A percentile compares a stretch with the other conserved stretches of the same genome.
These are phyloP conservation scores for Talaromyces amestolkiae DNA, from an alignment of 2,329 filamentous ascomycete genomes.

Conservation along the genomic window DNA sequence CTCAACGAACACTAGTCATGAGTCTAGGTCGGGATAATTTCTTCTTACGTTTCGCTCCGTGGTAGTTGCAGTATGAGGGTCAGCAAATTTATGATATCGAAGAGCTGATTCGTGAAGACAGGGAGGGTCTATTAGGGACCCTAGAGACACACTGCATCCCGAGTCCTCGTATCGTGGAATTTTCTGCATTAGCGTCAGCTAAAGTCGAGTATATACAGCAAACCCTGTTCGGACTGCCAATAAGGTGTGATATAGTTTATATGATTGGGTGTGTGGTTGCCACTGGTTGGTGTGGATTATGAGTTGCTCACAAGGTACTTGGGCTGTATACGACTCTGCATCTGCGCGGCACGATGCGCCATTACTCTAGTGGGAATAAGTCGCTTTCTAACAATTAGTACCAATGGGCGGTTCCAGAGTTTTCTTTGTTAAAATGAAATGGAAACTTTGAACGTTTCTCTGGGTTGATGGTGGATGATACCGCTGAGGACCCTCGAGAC, in stretches of 20 bases:
- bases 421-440: background rate
- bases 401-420: background rate
- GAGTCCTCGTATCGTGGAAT: background rate
- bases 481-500: background rate
- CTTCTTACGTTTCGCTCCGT: background rate
- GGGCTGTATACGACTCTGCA: background rate
- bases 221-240: background rate
- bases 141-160: background rate
- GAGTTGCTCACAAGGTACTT: slow-evolving; percentile 16
- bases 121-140: background rate
- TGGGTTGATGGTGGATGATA: background rate
- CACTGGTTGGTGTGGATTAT: background rate
- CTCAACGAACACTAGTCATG: background rate
- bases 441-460: too few relatives aligned
- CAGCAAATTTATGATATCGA: background rate
- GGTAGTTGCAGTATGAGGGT: background rate
- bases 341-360: background rate
- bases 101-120: background rate
- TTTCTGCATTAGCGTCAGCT: background rate
- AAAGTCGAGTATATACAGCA: background rate
- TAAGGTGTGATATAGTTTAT: background rate
- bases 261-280: background rate
- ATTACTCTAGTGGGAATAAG: background rate
- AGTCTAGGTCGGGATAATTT: background rate
- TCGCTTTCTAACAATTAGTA: background rate